phyloP scores from a whole-genome alignment of 768 basidiomycete genomes.

The Pleurotus pulmonarius region DNA sequence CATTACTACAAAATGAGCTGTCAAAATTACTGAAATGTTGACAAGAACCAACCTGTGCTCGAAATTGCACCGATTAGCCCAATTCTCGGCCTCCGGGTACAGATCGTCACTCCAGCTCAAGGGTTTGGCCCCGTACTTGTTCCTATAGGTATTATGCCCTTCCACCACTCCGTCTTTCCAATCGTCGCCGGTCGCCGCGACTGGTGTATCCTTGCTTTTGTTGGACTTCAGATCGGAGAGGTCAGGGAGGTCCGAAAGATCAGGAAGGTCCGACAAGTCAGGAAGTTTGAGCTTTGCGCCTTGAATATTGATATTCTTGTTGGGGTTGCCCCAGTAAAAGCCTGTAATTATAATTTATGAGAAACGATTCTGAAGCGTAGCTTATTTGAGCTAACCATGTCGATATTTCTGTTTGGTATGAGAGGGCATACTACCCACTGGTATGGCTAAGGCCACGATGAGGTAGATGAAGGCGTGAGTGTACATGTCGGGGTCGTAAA shows the following conservation, averaged over 20 bases:
- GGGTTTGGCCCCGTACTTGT: slow-evolving; percentile 1
- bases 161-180: neutral
- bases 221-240: neutral
- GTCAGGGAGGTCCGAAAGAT: neutral
- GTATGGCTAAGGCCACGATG: slow-evolving; percentile 1
- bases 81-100: neutral
- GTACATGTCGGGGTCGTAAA: slow-evolving; percentile 1
- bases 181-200: neutral
- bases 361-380: neutral
- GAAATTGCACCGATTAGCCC: slow-evolving; percentile 6
- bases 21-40: neutral
- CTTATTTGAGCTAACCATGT: too few relatives aligned
- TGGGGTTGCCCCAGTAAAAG: too few relatives aligned
- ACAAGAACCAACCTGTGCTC: neutral
- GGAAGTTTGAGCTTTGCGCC: neutral
- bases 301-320: too few relatives aligned
- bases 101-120: slow-evolving; percentile 5
- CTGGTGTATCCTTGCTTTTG: neutral
- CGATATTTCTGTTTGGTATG: neutral
- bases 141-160: slow-evolving; percentile 2
- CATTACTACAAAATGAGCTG: neutral
- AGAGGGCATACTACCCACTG: neutral
- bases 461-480: neutral
- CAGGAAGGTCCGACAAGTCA: neutral
- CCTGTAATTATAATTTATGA: neutral